phyloP scores from a whole-genome alignment of 805 yeast species.

The Saccharomycopsis capsularis region DNA sequence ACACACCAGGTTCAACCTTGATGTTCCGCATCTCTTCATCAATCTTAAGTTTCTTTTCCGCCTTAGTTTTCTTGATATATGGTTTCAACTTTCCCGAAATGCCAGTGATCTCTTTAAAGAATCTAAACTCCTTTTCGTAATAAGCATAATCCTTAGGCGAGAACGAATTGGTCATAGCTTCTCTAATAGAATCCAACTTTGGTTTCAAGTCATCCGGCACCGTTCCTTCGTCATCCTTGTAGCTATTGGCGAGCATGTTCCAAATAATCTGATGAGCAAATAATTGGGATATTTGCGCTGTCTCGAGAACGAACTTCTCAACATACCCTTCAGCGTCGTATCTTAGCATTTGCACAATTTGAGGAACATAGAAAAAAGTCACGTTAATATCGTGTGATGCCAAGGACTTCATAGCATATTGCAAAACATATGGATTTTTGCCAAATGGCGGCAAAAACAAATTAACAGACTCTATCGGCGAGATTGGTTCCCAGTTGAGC shows the following conservation, averaged over 20 bases:
- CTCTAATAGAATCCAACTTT: conserved; percentile 63
- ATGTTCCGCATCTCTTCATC: conserved; percentile 91
- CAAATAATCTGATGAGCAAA: conserved; percentile 98
- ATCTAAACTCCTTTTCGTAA: conserved; percentile 77
- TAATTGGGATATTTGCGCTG: conserved; percentile 82
- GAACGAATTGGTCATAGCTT: conserved; percentile 56
- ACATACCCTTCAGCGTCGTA: conserved; percentile 81
- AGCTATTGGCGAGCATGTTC: conserved; percentile 94
- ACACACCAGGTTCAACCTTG: conserved; percentile 71
- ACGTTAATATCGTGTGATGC: conserved; percentile 81
- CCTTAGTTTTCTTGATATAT: conserved; percentile 85
- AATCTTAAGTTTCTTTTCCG: conserved; percentile 91
- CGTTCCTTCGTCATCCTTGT: conserved; percentile 79
- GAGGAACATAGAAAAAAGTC: conserved; percentile 96
- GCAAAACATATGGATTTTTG: conserved; percentile 59
- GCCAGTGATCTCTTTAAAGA: conserved; percentile 84
- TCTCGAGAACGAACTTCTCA: conserved; percentile 80
- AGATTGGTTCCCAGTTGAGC: conserved; percentile 65
- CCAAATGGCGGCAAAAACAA: conserved; percentile 72
- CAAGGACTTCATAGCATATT: conserved; percentile 83
- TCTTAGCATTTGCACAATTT: conserved; percentile 87
- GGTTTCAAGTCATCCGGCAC: conserved; percentile 82
- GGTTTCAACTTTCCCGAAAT: conserved; percentile 96
- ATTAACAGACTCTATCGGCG: conserved; percentile 82
- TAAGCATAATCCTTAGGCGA: conserved; percentile 53